phyloP scores from a whole-genome alignment of 768 basidiomycete species.

The Russula griseocarnosa region DNA sequence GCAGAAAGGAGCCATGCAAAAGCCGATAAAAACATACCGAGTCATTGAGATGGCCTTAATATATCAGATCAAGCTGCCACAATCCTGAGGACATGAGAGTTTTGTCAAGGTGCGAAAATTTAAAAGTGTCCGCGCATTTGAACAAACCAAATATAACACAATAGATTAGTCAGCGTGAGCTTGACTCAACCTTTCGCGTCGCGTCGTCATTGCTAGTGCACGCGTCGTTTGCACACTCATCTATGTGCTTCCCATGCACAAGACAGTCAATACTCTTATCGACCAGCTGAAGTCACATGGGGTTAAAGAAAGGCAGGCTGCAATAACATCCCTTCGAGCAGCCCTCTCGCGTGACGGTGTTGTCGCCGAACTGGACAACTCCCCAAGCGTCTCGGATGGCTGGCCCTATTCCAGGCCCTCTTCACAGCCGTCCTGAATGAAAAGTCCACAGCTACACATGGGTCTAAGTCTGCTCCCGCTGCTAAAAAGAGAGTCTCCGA shows the following conservation, averaged over 20 bases:
- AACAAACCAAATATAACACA: conserved; percentile 17
- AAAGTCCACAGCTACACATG: conserved; percentile 42
- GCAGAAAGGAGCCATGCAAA: conserved; percentile 30
- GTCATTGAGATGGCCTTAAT: neutral
- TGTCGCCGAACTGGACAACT: conserved; percentile 40
- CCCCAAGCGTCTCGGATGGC: conserved; percentile 48
- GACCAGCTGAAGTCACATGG: conserved; percentile 56
- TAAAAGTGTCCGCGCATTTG: no score
- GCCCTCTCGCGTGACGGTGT: conserved; percentile 51
- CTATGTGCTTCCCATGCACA: conserved; percentile 32
- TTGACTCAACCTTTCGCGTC: neutral
- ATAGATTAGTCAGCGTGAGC: conserved; percentile 16
- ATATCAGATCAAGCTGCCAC: neutral
- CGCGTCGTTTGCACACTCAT: neutral
- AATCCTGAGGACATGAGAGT: neutral
- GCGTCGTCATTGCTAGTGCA: no score
- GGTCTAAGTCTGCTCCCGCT: conserved; percentile 41
- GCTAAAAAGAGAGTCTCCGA: conserved; percentile 61
- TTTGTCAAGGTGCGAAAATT: neutral
- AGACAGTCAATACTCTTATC: conserved; percentile 47
- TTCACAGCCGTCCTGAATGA: conserved; percentile 65
- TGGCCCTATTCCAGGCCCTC: conserved; percentile 65
- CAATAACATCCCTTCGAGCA: conserved; percentile 47
- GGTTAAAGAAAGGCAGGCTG: conserved; percentile 67
- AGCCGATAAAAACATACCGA: neutral